Base-by-base conservation (phyloP, 768 basidiomycete species). In the Suillus placidus region DNA sequence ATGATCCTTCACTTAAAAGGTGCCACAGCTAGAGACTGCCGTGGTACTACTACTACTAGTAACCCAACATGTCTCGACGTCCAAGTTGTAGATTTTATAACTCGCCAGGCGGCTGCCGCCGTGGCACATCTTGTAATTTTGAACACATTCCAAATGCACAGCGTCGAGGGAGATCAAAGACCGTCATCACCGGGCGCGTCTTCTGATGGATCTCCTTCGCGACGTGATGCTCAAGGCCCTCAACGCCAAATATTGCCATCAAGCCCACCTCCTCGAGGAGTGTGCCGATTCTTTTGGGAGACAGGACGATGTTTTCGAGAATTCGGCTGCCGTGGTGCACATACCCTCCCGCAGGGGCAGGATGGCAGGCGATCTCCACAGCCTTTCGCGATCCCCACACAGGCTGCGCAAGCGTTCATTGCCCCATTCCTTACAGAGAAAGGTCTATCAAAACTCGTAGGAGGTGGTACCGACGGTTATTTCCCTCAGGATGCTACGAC, bases 201-300 rank as follows among this genome's bases (percentile, higher is more conserved):
- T 52, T 64, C 64, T 64, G 69, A 37, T 35, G 30, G 26, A 60
- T 7, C 66, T 58, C 34, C 62, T 34, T 63, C 61, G 51, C 64
- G 60, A 16, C n/a, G 20, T 7, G 47, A 26, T 64, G 35, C 63
- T 47, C 71, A 54, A 45, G 26, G 38, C 49, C 66, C 37, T 30
- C 61, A 13, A 65, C 63, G 30, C 81, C 82, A 4, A 18, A 40
- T 3, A 6, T 30, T 18, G 18, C 37, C 37, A 1, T 58, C 57
- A 40, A 6, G 26, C 26, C 66, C 35, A 26, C 10, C 62, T n/a
- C 74, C 76, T 52, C 67, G 62, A n/a, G 84, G 84, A 2, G 74
- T 78, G 9, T 88, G 87, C 73, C 73, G 67, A 32, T 82, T 73
- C 67, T 88, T 75, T 69, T 87, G 84, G 84, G 72, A 77, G 1